These are phyloP conservation scores for Cutaneotrichosporon mucoides DNA, from an alignment of 1,284 basidiomycete species.

Conservation along the genomic window DNA sequence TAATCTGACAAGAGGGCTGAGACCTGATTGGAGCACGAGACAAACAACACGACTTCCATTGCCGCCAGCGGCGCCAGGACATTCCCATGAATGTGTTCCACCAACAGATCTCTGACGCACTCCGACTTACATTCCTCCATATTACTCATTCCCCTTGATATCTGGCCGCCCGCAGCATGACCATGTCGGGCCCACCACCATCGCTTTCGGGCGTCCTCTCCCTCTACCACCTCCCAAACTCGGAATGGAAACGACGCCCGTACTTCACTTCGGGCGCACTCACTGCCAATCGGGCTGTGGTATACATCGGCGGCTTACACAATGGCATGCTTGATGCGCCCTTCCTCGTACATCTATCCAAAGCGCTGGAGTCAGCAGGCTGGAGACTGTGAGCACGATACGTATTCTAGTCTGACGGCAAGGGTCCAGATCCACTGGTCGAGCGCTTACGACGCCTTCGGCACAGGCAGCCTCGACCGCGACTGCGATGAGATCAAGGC, in stretches of 20 bases:
- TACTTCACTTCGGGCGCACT: conserved; percentile 39
- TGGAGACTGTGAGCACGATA: conserved; percentile 43
- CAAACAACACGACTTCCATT: no score
- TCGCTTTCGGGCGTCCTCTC: not conserved
- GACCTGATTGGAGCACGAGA: no score
- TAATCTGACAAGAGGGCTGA: no score
- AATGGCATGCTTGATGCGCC: conserved; percentile 40
- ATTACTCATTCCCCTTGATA: no score
- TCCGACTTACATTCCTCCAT: no score
- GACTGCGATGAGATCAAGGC: conserved; percentile 40
- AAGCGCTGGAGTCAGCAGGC: conserved; percentile 26
- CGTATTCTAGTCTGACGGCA: conserved; percentile 10
- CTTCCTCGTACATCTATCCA: conserved; percentile 31
- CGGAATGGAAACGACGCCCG: conserved; percentile 21
- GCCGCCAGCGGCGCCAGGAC: no score
- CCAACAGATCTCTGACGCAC: no score
- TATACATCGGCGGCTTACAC: conserved; percentile 46
- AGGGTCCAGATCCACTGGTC: conserved; percentile 46
- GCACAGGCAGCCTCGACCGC: conserved; percentile 33
- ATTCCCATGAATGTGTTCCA: no score
- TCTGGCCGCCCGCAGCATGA: no score
- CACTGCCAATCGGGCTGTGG: conserved; percentile 24
- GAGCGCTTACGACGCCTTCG: conserved; percentile 41
- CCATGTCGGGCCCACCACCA: no score
- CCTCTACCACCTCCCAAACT: not conserved